Percentiles rank a stretch among this genome's conserved stretches.
These are phyloP conservation scores for Bertia moriformis DNA, from an alignment of 2,329 filamentous ascomycete species.

Conservation along the genomic window DNA sequence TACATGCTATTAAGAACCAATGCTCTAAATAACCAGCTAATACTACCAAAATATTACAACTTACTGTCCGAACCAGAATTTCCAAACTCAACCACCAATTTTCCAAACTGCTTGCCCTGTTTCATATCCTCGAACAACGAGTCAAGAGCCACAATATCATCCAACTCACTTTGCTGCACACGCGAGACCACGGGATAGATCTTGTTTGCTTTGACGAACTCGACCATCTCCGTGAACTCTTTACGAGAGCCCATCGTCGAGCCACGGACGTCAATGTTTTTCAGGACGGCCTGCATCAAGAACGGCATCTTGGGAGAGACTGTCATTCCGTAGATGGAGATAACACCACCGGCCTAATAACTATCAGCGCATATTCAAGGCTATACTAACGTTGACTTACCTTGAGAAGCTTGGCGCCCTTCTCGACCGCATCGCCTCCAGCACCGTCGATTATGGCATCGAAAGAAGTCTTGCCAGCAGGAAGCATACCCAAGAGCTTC, in stretches of 20 bases:
- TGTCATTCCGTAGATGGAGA: slow-evolving; percentile 54
- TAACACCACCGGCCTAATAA: slow-evolving; percentile 42
- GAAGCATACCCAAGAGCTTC: slow-evolving; percentile 16
- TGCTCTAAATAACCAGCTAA: no score
- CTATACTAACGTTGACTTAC: no score
- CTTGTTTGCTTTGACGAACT: slow-evolving; percentile 39
- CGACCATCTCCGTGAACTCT: slow-evolving; percentile 51
- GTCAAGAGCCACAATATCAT: slow-evolving; percentile 36
- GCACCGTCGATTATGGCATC: slow-evolving; percentile 57
- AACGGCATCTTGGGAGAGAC: slow-evolving; percentile 46
- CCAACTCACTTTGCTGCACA: slow-evolving; percentile 32
- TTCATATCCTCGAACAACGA: slow-evolving; percentile 54
- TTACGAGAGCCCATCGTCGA: slow-evolving; percentile 55
- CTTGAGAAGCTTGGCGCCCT: slow-evolving; percentile 31
- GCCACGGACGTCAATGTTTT: slow-evolving; percentile 44
- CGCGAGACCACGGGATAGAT: slow-evolving; percentile 42
- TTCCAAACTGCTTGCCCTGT: slow-evolving; percentile 48
- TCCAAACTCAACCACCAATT: slow-evolving; percentile 40
- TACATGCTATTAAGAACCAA: no score
- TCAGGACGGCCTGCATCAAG: slow-evolving; percentile 45
- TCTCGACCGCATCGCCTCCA: slow-evolving; percentile 46
- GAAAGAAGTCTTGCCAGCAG: not conserved
- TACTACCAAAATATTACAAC: slow-evolving; percentile 18
- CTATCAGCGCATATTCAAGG: no score
- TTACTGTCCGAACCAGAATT: slow-evolving; percentile 16